Percentiles rank a stretch among this genome's conserved stretches.
These are phyloP conservation scores for Polytrichum commune DNA, from an alignment of 225 moss, liverwort and hornwort species.

Conservation along the genomic window DNA sequence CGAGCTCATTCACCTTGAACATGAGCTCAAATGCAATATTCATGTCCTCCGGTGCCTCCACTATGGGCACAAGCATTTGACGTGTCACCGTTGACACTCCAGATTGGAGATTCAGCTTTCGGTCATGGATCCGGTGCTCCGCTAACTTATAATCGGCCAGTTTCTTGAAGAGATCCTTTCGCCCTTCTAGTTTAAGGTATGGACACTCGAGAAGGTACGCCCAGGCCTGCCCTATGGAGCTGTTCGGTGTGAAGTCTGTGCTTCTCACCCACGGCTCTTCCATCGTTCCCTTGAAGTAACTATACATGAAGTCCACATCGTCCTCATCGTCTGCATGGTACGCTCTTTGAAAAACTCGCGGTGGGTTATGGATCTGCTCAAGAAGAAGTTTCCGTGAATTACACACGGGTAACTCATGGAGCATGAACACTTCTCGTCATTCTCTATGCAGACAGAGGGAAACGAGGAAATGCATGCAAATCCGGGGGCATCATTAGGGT, in stretches of 20 bases:
- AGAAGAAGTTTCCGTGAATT: too few species aligned
- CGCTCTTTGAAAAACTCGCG: conserved; percentile 13
- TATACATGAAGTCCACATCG: neutral
- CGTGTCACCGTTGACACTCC: conserved; percentile 28
- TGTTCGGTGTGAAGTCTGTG: conserved; percentile 63
- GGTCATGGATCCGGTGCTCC: conserved; percentile 20
- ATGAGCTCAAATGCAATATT: conserved; percentile 55
- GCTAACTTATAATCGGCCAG: conserved; percentile 30
- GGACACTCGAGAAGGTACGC: conserved; percentile 43
- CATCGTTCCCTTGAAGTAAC: conserved; percentile 26
- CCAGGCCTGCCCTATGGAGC: conserved; percentile 58
- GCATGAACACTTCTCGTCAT: too few species aligned
- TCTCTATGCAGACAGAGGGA: too few species aligned
- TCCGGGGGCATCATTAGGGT: too few species aligned
- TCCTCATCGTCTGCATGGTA: too few species aligned
- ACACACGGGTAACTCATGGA: too few species aligned
- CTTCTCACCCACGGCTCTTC: conserved; percentile 61
- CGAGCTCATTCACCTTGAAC: conserved; percentile 61
- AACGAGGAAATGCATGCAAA: too few species aligned
- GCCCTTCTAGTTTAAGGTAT: conserved; percentile 11
- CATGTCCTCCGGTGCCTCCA: conserved; percentile 34
- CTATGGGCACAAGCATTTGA: conserved; percentile 63
- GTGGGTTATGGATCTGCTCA: conserved; percentile 35
- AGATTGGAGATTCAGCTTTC: conserved; percentile 18
- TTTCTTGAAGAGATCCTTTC: conserved; percentile 35